Evolutionary conservation across 768 basidiomycete species (phyloP), one percentile per base, ranked within the genome.

Genomic region (Boletus reticuloceps): DNA sequence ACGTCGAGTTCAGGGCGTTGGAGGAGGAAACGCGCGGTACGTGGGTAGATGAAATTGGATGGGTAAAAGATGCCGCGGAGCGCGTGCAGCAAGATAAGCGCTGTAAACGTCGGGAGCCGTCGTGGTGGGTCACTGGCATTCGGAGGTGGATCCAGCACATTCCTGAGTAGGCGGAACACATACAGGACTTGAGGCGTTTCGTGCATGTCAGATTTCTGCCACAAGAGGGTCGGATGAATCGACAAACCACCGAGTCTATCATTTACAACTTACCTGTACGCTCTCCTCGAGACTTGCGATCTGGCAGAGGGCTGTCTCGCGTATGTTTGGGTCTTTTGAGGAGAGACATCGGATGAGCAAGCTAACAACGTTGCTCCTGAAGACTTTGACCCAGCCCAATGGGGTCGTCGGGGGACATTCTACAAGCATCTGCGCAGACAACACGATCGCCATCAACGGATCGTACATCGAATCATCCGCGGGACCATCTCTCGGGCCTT

Each of bases 41-140:
- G 74, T 0, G 95, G 93, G 66, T 96, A 98, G 42, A 91, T 85
- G 69, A 93, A 91, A 48, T 88, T 86, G 2, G 90, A 86, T 0
- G 96, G 94, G 58, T 91, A 88, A 72, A 94, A 95, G 34, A 96
- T 78, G 1, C 84, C 85, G 29, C 88, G 80, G 6, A 97, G 72
- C 3, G 91, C 84, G 58, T 98, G 94, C 3, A 87, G 79, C 50
- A 98, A 78, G 61, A 96, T 81, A 17, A 98, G 82, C 3, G 91
- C 86, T 6, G 85, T 82, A 56, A 89, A 88, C 2, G 89, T 82
- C 0, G 95, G 88, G 0, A 97, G 73, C 5, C 91, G 82, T 4
- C 66, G 73, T 0, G 82, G 74, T 6, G 72, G 65, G 16, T 81
- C 58, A 80, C 84, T n/a, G 90, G 71, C 19, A 85, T 69, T 57